These are phyloP conservation scores for Lithospermum erythrorhizon DNA, from an alignment of 257 asterid species.

Conservation along the genomic window DNA sequence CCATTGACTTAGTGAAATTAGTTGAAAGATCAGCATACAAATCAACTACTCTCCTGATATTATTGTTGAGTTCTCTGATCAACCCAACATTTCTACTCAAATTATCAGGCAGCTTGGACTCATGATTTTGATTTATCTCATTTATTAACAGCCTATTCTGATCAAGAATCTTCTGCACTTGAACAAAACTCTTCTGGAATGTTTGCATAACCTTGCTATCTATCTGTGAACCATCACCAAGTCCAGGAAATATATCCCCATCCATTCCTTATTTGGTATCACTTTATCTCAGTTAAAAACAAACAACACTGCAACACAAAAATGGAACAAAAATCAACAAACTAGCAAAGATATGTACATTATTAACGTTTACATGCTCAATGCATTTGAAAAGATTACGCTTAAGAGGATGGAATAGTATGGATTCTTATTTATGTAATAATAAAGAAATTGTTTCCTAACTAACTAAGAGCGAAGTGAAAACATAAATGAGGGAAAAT, in stretches of 20 bases:
- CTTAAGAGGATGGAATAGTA: too few species aligned
- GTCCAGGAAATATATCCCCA: conserved; percentile 21
- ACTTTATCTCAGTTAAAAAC: conserved; percentile 5
- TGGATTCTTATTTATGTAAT: too few species aligned
- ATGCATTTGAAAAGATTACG: too few species aligned
- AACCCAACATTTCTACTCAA: conserved; percentile 33
- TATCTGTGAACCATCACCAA: conserved; percentile 20
- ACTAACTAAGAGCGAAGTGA: too few species aligned
- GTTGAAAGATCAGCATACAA: conserved; percentile 39
- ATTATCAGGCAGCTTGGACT: conserved; percentile 32
- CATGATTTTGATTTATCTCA: conserved; percentile 39
- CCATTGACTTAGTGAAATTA: conserved; percentile 47
- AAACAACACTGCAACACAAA: conserved; percentile 10
- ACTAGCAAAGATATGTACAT: conserved; percentile 6
- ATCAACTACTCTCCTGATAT: conserved; percentile 31
- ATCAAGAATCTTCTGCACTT: conserved; percentile 31
- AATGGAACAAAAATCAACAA: conserved; percentile 8
- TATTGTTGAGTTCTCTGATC: conserved; percentile 37
- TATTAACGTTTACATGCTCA: too few species aligned
- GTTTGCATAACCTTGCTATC: conserved; percentile 25
- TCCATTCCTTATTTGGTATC: conserved; percentile 17
- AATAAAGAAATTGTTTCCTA: too few species aligned
- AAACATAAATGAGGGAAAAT: background rate
- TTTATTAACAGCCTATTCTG: conserved; percentile 35
- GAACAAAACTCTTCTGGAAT: conserved; percentile 30